Base-by-base conservation (phyloP, 129 eudicot species). In the Mikania micrantha region DNA sequence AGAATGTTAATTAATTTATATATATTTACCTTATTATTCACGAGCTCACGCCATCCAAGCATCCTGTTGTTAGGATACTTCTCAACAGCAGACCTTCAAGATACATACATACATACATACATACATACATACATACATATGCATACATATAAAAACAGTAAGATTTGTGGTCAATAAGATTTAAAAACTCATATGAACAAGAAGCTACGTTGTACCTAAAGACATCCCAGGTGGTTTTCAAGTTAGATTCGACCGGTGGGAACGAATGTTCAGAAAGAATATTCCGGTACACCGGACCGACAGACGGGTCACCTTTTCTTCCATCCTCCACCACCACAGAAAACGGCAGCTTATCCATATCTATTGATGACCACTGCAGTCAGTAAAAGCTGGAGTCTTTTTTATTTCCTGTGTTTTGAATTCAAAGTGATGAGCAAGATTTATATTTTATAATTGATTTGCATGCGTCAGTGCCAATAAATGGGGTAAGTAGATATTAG, bases 31-130 rank as follows among this genome's bases (percentile, higher is more conserved):
- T 86, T 78, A 11, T 82, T 90, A 67, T 84, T 50, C 7, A 52
- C 71, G 47, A 66, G 29, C 69, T 89, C 90, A 19, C 97, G 93
- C 93, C 99, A 88, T 31, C 97, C 97, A 21, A 91, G 81, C 96
- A 91, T 91, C 74, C 76, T 85, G 70, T 88, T 91, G 61, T 72
- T 77, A 28, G 96, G 86, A 74, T 67, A 75, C 20, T 75, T 67
- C 24, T 75, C 79, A 45, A 59, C 74, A 45, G 74, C 61, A 44
- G 59, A 56, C 79, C 97, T 94, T 82, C 71, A 66, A 7, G 29
- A 10, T 5, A 21, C 11, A 10, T 40, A 15, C 2, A 12, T 42
- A 1, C 45, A 40, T 22, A 62, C 6, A 13, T n/a, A n/a, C n/a
- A n/a, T n/a, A n/a, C n/a, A n/a, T n/a, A n/a, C n/a, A n/a, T n/a